Percentiles rank a stretch among this genome's conserved stretches.
phyloP scores from a whole-genome alignment of 257 asterid species.

The Gardenia jasminoides region DNA sequence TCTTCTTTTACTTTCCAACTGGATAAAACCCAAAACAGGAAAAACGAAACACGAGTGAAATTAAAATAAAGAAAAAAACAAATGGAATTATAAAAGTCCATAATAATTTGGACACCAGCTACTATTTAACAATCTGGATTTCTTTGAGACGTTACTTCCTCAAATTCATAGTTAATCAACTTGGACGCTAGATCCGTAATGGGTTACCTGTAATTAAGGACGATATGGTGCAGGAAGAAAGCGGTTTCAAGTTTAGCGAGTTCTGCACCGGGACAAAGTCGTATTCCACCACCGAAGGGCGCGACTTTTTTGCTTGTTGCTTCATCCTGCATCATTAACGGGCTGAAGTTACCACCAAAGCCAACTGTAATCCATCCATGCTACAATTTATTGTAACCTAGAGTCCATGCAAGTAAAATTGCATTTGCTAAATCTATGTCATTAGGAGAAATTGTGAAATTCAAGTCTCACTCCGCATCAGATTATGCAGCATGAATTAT shows the following conservation, averaged over 20 bases:
- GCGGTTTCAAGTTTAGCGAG: conserved; percentile 68
- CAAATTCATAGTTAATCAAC: not conserved
- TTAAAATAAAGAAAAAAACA: no score
- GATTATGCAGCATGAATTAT: no score
- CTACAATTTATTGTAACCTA: no score
- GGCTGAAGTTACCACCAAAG: no score
- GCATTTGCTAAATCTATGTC: no score
- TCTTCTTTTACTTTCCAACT: conserved; percentile 68
- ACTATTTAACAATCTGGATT: no score
- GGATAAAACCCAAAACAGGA: not conserved
- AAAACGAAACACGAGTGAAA: not conserved
- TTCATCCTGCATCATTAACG: conserved; percentile 35
- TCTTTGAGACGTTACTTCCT: not conserved
- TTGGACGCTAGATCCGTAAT: not conserved
- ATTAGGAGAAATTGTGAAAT: no score
- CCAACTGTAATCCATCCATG: no score
- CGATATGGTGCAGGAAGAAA: conserved; percentile 73
- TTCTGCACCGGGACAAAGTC: conserved; percentile 82
- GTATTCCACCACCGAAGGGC: conserved; percentile 70
- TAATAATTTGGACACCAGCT: not conserved
- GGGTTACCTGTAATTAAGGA: conserved; percentile 56
- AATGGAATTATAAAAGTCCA: not conserved
- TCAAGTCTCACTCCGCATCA: no score
- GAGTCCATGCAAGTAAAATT: no score
- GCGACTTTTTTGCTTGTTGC: conserved; percentile 46